These are phyloP conservation scores for Rutstroemia sp. DNA, from an alignment of 2,329 filamentous ascomycete species.

Conservation along the genomic window DNA sequence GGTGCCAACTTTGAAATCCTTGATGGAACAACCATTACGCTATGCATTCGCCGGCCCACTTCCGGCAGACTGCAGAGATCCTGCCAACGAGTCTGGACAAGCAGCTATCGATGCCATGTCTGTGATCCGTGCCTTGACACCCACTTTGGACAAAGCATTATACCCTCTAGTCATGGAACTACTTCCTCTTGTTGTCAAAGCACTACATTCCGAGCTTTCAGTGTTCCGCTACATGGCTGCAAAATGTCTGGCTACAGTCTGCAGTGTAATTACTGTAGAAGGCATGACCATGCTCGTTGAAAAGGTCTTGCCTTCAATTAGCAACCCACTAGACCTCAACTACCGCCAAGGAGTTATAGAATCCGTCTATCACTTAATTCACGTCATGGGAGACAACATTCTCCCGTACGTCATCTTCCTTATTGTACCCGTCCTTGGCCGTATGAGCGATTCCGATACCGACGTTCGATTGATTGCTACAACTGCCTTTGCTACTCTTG, in stretches of 20 bases:
- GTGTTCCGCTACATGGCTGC: slow-evolving; percentile 95
- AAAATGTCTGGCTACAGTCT: slow-evolving; percentile 94
- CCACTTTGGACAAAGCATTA: slow-evolving; percentile 71
- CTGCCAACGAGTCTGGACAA: slow-evolving; percentile 73
- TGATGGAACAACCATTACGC: slow-evolving; percentile 76
- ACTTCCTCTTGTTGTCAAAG: slow-evolving; percentile 79
- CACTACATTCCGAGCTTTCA: slow-evolving; percentile 78
- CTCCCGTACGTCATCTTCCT: slow-evolving; percentile 98
- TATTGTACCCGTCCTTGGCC: slow-evolving; percentile 89
- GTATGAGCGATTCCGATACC: slow-evolving; percentile 98
- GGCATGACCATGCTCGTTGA: slow-evolving; percentile 96
- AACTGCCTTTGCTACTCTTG: slow-evolving; percentile 91
- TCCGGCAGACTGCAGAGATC: slow-evolving; percentile 64
- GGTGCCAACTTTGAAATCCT: slow-evolving; percentile 70
- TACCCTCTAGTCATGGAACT: slow-evolving; percentile 76
- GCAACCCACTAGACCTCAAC: slow-evolving; percentile 79
- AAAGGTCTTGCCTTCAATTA: slow-evolving; percentile 85
- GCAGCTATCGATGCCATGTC: slow-evolving; percentile 93
- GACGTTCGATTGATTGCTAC: slow-evolving; percentile 92
- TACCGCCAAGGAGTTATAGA: slow-evolving; percentile 92
- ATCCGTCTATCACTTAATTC: slow-evolving; percentile 92
- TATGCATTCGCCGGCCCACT: slow-evolving; percentile 67
- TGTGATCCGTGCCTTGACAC: slow-evolving; percentile 83
- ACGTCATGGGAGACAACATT: slow-evolving; percentile 95
- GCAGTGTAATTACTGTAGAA: slow-evolving; percentile 90